Evolutionary conservation across 805 yeast genomes (phyloP).

Genomic region (Ogataea minuta): DNA sequence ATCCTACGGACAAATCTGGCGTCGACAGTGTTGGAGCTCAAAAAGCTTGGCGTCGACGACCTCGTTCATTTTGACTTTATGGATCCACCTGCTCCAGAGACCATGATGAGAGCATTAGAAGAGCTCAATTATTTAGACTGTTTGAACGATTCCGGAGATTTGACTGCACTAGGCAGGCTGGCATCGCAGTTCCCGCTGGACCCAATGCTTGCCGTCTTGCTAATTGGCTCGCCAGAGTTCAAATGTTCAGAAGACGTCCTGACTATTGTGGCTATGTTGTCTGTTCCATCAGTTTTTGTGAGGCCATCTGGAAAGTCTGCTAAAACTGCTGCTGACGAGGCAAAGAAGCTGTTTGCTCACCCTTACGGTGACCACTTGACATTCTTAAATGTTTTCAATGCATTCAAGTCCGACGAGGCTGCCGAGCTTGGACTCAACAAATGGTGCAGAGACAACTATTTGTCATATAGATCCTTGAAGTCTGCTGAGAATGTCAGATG

Average conservation of each 20-base stretch:
- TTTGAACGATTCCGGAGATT: conserved; percentile 85
- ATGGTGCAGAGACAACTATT: conserved; percentile 92
- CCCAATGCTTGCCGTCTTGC: conserved; percentile 91
- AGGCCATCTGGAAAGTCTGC: conserved; percentile 87
- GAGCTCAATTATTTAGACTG: conserved; percentile 89
- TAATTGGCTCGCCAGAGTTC: conserved; percentile 83
- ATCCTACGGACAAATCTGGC: conserved; percentile 88
- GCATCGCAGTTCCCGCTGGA: conserved; percentile 94
- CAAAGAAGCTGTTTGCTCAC: conserved; percentile 83
- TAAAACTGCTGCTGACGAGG: conserved; percentile 86
- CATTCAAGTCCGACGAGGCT: conserved; percentile 75
- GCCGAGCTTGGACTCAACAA: conserved; percentile 58
- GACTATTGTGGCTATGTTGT: conserved; percentile 82
- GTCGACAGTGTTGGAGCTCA: conserved; percentile 87
- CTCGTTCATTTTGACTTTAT: conserved; percentile 96
- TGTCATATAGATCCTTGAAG: conserved; percentile 77
- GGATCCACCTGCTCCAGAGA: conserved; percentile 99
- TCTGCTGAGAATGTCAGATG: conserved; percentile 85
- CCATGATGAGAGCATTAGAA: conserved; percentile 98
- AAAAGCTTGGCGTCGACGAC: conserved; percentile 92
- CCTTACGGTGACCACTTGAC: conserved; percentile 96
- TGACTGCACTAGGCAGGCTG: conserved; percentile 84
- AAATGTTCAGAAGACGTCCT: conserved; percentile 86
- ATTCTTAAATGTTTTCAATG: conserved; percentile 81
- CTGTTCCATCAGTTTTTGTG: conserved; percentile 92